Conservation (phyloP, 805 yeast species). For the Candida corydali region DNA sequence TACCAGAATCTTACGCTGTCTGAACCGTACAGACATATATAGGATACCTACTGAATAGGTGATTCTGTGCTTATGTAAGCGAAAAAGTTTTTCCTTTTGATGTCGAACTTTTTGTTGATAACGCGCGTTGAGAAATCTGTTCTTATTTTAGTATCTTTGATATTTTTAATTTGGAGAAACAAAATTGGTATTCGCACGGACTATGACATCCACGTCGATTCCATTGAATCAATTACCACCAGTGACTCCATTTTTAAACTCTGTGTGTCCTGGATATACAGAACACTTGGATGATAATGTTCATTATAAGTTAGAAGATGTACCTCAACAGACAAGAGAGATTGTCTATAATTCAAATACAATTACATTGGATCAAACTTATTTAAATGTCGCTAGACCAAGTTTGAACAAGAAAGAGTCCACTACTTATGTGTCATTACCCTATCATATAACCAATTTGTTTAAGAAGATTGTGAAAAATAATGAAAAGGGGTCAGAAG, state of each 20-base stretch:
- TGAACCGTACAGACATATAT: conserved; percentile 63
- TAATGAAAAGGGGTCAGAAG: conserved; percentile 36
- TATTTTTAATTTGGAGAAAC: no score
- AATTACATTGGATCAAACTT: conserved; percentile 19
- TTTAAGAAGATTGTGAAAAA: conserved; percentile 33
- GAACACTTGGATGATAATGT: conserved; percentile 28
- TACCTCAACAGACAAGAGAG: conserved; percentile 7
- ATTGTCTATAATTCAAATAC: conserved; percentile 18
- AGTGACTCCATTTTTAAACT: conserved; percentile 24
- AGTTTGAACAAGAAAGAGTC: conserved; percentile 36
- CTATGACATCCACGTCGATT: conserved; percentile 23
- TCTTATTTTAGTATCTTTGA: no score
- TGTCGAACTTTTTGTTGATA: no score
- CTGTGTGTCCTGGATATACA: conserved; percentile 34
- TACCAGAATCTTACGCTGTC: conserved; percentile 92
- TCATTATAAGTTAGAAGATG: conserved; percentile 19
- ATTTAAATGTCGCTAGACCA: conserved; percentile 37
- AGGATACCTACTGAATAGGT: no score
- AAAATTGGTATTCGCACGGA: no score
- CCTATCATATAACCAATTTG: conserved; percentile 44
- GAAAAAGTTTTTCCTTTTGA: no score
- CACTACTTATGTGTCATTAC: conserved; percentile 49
- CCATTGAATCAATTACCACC: conserved; percentile 22
- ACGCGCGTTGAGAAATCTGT: no score
- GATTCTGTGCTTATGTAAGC: no score